Percentiles rank a stretch among this genome's conserved stretches.
These are phyloP conservation scores for Apiospora arundinis DNA, from an alignment of 2,329 filamentous ascomycete genomes.

Conservation along the genomic window DNA sequence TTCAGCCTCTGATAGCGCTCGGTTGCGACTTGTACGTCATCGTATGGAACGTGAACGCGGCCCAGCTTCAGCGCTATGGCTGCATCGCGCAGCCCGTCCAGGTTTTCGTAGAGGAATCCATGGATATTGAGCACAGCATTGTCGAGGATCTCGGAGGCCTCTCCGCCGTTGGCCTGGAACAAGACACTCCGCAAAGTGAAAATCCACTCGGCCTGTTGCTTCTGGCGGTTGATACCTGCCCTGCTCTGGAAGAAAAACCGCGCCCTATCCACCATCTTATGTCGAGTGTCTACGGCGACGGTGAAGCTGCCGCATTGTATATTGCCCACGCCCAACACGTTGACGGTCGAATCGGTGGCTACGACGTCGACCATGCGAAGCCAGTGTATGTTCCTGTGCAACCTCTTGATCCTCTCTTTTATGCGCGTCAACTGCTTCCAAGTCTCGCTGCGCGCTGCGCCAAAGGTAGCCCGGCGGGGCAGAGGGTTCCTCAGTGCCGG, in stretches of 20 bases:
- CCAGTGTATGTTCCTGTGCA: constrained; percentile 89
- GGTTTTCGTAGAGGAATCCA: constrained; percentile 83
- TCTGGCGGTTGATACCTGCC: constrained; percentile 61
- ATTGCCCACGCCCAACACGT: constrained; percentile 80
- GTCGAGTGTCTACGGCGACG: constrained; percentile 86
- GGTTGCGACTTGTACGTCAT: constrained; percentile 75
- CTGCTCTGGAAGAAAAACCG: constrained; percentile 85
- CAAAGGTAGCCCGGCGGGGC: constrained; percentile 37
- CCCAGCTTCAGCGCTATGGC: constrained; percentile 91
- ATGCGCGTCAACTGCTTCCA: constrained; percentile 80
- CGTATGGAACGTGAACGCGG: constrained; percentile 86
- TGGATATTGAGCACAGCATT: constrained; percentile 89
- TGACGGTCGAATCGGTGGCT: constrained; percentile 78
- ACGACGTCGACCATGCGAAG: constrained; percentile 88
- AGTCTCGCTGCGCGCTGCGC: constrained; percentile 66
- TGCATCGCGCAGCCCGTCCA: constrained; percentile 88
- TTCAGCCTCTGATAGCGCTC: constrained; percentile 59
- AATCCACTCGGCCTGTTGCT: constrained; percentile 92
- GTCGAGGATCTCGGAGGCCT: constrained; percentile 88
- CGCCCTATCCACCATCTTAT: constrained; percentile 88
- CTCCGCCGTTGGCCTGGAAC: constrained; percentile 83
- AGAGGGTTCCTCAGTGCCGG: constrained; percentile 36
- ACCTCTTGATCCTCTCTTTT: constrained; percentile 84
- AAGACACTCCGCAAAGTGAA: constrained; percentile 84
- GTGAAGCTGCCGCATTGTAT: constrained; percentile 85